A percentile compares a stretch with the other conserved stretches of the same genome.
These are phyloP conservation scores for Cordyceps cicadae DNA, from an alignment of 2,329 filamentous ascomycete genomes.

Conservation along the genomic window DNA sequence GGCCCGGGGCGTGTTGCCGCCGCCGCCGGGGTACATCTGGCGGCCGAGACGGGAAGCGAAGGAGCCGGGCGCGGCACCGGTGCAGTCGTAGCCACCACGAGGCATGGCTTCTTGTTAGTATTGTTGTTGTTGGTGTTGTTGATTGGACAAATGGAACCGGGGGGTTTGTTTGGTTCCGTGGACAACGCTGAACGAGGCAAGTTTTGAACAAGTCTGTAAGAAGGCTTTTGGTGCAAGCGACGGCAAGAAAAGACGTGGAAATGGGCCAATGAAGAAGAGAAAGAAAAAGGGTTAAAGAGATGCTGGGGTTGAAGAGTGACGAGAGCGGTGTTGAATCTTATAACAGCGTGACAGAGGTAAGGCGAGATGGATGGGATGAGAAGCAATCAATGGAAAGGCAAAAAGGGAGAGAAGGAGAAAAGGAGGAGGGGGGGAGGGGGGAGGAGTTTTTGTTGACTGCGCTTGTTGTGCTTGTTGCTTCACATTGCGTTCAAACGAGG, in stretches of 20 bases:
- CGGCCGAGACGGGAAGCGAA: background rate
- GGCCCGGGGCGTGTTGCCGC: constrained; percentile 4
- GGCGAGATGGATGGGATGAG: background rate
- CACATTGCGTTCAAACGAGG: background rate
- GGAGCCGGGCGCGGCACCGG: constrained; percentile 8
- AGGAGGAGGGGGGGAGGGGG: too few relatives aligned
- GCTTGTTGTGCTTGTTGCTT: background rate
- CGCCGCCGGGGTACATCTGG: background rate
- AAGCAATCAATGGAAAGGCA: background rate
- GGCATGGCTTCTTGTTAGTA: background rate
- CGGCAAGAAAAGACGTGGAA: too few relatives aligned
- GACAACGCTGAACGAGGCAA: background rate
- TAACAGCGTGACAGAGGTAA: too few relatives aligned
- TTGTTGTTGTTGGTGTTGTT: background rate
- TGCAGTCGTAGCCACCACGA: constrained; percentile 9
- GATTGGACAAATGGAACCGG: background rate
- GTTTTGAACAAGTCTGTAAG: background rate
- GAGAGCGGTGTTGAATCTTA: too few relatives aligned
- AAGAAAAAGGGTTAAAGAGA: too few relatives aligned
- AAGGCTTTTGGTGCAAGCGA: too few relatives aligned
- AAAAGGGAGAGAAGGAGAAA: too few relatives aligned
- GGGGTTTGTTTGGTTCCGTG: background rate
- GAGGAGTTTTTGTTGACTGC: background rate
- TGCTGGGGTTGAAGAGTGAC: too few relatives aligned
- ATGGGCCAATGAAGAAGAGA: too few relatives aligned